Base-by-base conservation (phyloP, 2,329 filamentous ascomycete species). In the Fusarium caatingaense region DNA sequence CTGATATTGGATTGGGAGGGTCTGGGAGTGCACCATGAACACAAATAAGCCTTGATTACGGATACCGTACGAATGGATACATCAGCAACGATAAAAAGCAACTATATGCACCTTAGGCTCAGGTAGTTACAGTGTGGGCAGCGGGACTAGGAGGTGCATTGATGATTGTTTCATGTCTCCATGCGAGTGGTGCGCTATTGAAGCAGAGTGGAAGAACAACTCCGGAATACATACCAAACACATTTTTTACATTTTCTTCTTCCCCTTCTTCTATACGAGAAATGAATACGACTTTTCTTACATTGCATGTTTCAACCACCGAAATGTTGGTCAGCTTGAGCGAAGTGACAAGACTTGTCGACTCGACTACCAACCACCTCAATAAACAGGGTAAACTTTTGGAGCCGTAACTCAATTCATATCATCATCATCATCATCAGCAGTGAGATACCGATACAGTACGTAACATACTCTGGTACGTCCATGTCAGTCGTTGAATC, bases 11-110 rank as follows among this genome's bases (percentile, higher is more conserved):
- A 44, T 44, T 44, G 21, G 8, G 41, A n/a, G 34, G 34, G 18
- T 37, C 34, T 37, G 18, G 34, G 34, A 37, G 34, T n/a, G 34
- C 34, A n/a, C 34, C 34, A 37, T n/a, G 18, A 37, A 37, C 34
- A 37, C 10, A 37, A n/a, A 37, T 37, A 37, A 37, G 34, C 34
- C 34, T 37, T 37, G 10, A n/a, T 37, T n/a, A 37, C 34, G 34
- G 34, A n/a, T 18, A 37, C 32, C 32, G 16, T 18, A 37, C 32
- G 44, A n/a, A 27, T 18, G 11, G 18, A 28, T n/a, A 47, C 45
- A 46, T 25, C 44, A 47, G 27, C 45, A 28, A 47, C 12, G n/a
- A 37, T 37, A 59, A 56, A 68, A 51, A 51, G 48, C 25, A 64
- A 51, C 25, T 30, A 28, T 23, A 58, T 49, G 42, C 28, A 41